Base-by-base conservation (phyloP, 2,329 filamentous ascomycete species). In the Phaeophleospora eucalypticola region DNA sequence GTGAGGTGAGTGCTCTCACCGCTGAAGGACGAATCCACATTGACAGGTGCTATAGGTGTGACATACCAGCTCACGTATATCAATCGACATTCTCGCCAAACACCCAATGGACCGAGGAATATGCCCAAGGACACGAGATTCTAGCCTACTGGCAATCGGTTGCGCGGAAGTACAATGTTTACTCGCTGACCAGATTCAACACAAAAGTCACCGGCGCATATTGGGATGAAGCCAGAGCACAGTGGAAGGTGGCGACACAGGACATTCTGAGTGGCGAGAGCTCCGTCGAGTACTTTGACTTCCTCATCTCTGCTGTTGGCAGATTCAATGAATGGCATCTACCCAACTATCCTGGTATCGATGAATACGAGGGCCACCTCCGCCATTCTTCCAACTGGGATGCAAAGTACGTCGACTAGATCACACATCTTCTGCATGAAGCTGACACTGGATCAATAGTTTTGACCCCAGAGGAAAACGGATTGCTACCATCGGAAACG, bases 51-150 rank as follows among this genome's bases (percentile, higher is more conserved):
- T 29, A 9, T 1, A 54, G 81, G 35, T 87, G 84, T 55, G 83
- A 87, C 61, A 79, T 87, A 12, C 82, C 84, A 0, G 78, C 82
- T 0, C 81, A 86, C 61, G 81, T 83, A 16, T 88, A 88, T 57
- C 83, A 87, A 59, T 78, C 78, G 6, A 81, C 80, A 0, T 87
- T 86, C 61, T 72, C 74, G 4, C 82, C 83, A 1, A 87, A 87
- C 46, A 78, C 75, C 0, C 73, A 85, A 53, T 89, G 85, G 85
- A 76, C 75, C 0, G 81, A 86, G 56, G 74, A 82, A 49, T 88
- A 86, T 58, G 78, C 84, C 0, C 78, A 79, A 32, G 84, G 84
- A 20, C 37, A 38, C 0, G 85, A 89, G 62, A 88, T 89, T 48
- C 68, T 74, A 4, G 73, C 79, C 14, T 89, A 89, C 60, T 82